Percentiles rank a stretch among this genome's conserved stretches.
Conservation (phyloP, 148 eudicot genomes). For the Talinum fruticosum region DNA sequence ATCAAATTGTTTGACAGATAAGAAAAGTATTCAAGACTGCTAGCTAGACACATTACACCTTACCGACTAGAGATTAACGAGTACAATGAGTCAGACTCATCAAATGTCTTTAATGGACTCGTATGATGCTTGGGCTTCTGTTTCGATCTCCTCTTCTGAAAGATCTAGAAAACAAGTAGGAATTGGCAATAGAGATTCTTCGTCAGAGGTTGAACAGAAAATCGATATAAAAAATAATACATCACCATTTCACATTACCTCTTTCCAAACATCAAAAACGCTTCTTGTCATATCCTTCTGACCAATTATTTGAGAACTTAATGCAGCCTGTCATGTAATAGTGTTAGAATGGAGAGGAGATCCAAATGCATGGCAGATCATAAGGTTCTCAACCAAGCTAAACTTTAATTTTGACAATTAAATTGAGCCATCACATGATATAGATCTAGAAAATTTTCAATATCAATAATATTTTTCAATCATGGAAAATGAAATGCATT, state of each 20-base stretch:
- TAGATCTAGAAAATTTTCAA: neutral
- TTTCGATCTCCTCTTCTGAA: conserved; percentile 77
- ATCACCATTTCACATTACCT: conserved; percentile 41
- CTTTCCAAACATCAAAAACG: conserved; percentile 91
- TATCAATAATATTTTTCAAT: neutral
- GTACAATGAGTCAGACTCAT: conserved; percentile 55
- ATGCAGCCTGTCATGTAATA: conserved; percentile 21
- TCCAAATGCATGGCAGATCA: conserved; percentile 5
- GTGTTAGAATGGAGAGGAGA: conserved; percentile 7
- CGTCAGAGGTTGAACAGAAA: conserved; percentile 2
- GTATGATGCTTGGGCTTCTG: conserved; percentile 34
- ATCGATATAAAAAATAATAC: neutral
- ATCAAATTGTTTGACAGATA: neutral
- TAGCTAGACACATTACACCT: conserved; percentile 27
- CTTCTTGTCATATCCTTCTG: conserved; percentile 83
- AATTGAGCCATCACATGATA: neutral
- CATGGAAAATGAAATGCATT: neutral
- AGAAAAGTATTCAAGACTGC: neutral
- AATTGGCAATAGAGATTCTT: neutral
- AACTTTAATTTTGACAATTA: neutral
- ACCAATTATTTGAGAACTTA: conserved; percentile 85
- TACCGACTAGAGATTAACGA: conserved; percentile 76
- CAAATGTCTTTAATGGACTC: conserved; percentile 31
- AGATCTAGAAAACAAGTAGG: conserved; percentile 44
- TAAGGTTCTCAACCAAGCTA: neutral